Evolutionary conservation across 2,329 filamentous ascomycete species (phyloP), one percentile per base, ranked within the genome.

Genomic region (Tolypocladium endophyticum): DNA sequence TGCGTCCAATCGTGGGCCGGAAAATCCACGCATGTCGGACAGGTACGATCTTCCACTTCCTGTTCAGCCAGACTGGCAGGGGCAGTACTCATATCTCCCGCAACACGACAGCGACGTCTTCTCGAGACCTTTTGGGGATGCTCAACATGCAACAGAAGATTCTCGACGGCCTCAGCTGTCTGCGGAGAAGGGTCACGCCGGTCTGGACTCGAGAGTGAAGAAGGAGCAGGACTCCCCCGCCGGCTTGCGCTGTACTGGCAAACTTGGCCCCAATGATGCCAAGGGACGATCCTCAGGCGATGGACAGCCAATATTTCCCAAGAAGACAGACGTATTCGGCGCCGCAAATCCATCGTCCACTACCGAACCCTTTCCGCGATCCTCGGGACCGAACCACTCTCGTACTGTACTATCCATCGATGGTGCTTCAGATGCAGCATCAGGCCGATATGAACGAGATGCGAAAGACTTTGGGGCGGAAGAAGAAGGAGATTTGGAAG

Each of bases 1-100:
- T 69, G 73, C 76, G 64, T 68, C 73, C 60, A 73, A 77, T 64
- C 73, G 74, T 67, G 79, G 78, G 65, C 67, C 75, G 59, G 71
- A 76, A 62, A 74, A 75, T 66, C 72, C 78, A 77, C 81, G 81
- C 73, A 84, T 84, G 81, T 82, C 81, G 75, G 81, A 79, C 73
- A 71, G 74, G 67, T 82, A 79, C 73, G 77, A 80, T 68, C 68
- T 76, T 62, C 76, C 79, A 65, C 71, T 80, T 71, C 77, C 79
- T 67, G 77, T 80, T 68, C 79, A 81, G 74, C 75, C 80, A 66
- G 79, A 81, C 72, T 84, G 81, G 81, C 80, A 81, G 70, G 78
- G 77, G 62, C 78, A 81, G 69, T 81, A 81, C 70, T 77, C 79
- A 30, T 81, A 80, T 66, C 71, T 80, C 60, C 72, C 78, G 36